Conservation (phyloP, 257 asterid species). For the Ligustrum vulgare region DNA sequence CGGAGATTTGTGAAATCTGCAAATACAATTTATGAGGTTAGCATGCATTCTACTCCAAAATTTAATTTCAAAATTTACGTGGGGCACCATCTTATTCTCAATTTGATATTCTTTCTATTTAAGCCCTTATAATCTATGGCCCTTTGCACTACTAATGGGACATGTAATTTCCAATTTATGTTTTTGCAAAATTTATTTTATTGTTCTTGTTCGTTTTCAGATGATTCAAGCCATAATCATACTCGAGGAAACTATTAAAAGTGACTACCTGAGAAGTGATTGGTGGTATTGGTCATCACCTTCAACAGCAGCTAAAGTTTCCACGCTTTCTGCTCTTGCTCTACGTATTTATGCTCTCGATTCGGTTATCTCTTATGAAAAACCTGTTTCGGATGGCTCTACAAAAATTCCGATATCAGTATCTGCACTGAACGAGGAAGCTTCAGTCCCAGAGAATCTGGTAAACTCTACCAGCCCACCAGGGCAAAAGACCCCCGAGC, state of each 20-base stretch:
- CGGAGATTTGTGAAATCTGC: slow-evolving; percentile 84
- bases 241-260: slow-evolving; percentile 76
- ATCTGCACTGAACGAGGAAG: slow-evolving; percentile 42
- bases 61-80: neutral
- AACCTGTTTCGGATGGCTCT: slow-evolving; percentile 35
- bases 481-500: slow-evolving; percentile 47
- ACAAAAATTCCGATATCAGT: slow-evolving; percentile 33
- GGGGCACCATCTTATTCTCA: neutral
- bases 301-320: slow-evolving; percentile 77
- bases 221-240: slow-evolving; percentile 74
- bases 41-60: slow-evolving; percentile 20
- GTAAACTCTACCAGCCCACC: slow-evolving; percentile 44
- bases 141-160: neutral
- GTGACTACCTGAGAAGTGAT: slow-evolving; percentile 56
- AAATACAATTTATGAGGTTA: slow-evolving; percentile 70
- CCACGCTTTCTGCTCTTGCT: slow-evolving; percentile 80
- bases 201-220: slow-evolving; percentile 39
- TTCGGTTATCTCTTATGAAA: slow-evolving; percentile 74
- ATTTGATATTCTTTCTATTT: neutral
- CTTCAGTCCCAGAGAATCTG: slow-evolving; percentile 32
- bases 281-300: slow-evolving; percentile 99
- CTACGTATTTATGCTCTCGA: slow-evolving; percentile 76
- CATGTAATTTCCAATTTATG: neutral
- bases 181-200: neutral
- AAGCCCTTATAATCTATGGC: slow-evolving; percentile 7